Evolutionary conservation across 169 alveolate genomes (phyloP), one percentile per base, ranked within the genome.

Genomic region (Amoebophrya sp.): DNA sequence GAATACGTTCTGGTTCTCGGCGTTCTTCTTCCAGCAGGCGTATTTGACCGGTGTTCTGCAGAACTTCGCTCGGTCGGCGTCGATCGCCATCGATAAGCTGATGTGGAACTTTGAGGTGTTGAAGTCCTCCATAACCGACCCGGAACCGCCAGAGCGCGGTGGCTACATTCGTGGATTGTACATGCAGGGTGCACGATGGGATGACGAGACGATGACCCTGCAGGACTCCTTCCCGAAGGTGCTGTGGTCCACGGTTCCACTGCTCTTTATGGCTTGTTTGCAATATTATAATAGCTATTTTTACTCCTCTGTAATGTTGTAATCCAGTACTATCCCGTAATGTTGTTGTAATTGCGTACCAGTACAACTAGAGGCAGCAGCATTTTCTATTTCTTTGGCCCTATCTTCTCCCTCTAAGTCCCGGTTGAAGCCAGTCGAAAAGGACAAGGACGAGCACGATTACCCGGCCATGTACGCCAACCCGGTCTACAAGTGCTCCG

Each of bases 131-230:
- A 2, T 12, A 40, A 18, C 90, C 14, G 90, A 12, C 12, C 40
- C 40, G 12, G 93, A 23, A 40, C 23, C 33, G 47, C 97, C 97
- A 1, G 96, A 95, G 89, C 96, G 94, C 93, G 99, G 99, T 40
- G 96, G 97, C 93, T 96, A 95, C 94, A 95, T 97, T 89, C 95
- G 97, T 91, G 98, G 98, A 78, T 94, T 98, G 94, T 97, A 94
- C 93, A 90, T 98, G 92, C 98, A 97, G 93, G 99, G 99, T 24
- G 98, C 99, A 77, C 95, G 98, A 92, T 98, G 98, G 98, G 97
- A 96, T 91, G 96, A 94, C 77, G 94, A 90, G 83, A 90, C 54
- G 41, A 89, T 89, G 92, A 89, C 90, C 89, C 94, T 97, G 0
- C 96, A 94, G 47, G 97, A 97, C 55, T 78, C 94, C 89, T 91